These are phyloP conservation scores for Sporothrix pallida DNA, from an alignment of 2,329 filamentous ascomycete genomes.

Conservation along the genomic window DNA sequence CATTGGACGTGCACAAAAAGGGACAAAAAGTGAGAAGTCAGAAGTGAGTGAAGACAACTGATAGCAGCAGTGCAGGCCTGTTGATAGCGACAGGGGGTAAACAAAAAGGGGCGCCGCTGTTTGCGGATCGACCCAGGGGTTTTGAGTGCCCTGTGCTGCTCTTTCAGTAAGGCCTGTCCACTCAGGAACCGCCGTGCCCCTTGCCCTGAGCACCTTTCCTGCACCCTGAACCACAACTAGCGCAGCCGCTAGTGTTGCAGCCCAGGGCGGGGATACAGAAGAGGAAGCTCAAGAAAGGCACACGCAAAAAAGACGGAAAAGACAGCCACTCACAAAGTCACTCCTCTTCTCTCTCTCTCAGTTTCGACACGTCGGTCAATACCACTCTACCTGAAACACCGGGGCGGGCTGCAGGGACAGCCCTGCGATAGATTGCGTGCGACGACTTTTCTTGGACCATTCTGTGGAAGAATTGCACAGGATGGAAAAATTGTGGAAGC, in stretches of 20 bases:
- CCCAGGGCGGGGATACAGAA: slow-evolving; percentile 23
- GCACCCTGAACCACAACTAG: slow-evolving; percentile 15
- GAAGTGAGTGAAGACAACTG: not conserved
- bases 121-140: slow-evolving; percentile 28
- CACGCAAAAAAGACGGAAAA: not conserved
- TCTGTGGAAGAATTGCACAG: not conserved
- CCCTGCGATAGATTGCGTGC: slow-evolving; percentile 8
- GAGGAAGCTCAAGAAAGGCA: not conserved
- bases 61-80: not conserved
- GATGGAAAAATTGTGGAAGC: not conserved
- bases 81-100: slow-evolving; percentile 6
- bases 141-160: too few species aligned
- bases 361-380: slow-evolving; percentile 26
- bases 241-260: slow-evolving; percentile 29
- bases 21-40: too few species aligned
- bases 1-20: not conserved
- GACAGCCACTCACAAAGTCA: not conserved
- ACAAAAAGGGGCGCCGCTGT: slow-evolving; percentile 13
- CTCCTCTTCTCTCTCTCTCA: too few species aligned
- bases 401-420: slow-evolving; percentile 21
- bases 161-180: not conserved
- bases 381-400: slow-evolving; percentile 33
- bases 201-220: slow-evolving; percentile 9
- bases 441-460: not conserved
- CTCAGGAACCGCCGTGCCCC: not conserved